Evolutionary conservation across 2,329 filamentous ascomycete genomes (phyloP).

Genomic region (Colletotrichum lentis): DNA sequence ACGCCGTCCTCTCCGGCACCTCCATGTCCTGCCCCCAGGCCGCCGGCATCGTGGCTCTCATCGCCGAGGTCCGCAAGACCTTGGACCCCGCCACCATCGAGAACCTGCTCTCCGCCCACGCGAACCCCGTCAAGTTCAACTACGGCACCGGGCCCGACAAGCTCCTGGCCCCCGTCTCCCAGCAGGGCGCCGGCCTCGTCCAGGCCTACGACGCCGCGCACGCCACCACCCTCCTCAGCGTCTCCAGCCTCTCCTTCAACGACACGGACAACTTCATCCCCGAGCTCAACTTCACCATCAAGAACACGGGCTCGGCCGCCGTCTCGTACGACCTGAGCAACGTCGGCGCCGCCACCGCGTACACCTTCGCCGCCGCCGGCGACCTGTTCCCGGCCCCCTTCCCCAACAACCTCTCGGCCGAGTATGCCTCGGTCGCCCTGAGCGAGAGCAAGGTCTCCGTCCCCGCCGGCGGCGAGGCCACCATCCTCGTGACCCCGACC

Average conservation of each 20-base stretch:
- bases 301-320: conserved; percentile 59
- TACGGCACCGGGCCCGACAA: conserved; percentile 49
- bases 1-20: conserved; percentile 63
- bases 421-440: conserved; percentile 55
- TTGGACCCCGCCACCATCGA: conserved; percentile 60
- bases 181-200: conserved; percentile 68
- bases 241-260: conserved; percentile 69
- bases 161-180: conserved; percentile 62
- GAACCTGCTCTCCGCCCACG: conserved; percentile 58
- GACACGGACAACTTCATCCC: conserved; percentile 66
- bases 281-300: conserved; percentile 61
- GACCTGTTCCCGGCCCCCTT: conserved; percentile 52
- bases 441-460: conserved; percentile 55
- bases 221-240: conserved; percentile 60
- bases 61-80: conserved; percentile 61
- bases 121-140: conserved; percentile 60
- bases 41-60: conserved; percentile 63
- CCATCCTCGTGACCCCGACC: conserved; percentile 56
- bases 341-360: conserved; percentile 60
- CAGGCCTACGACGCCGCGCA: conserved; percentile 68
- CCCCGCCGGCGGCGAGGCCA: conserved; percentile 52
- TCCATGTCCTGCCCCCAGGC: conserved; percentile 68
- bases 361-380: conserved; percentile 55
- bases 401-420: conserved; percentile 55
- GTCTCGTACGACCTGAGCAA: conserved; percentile 63